Conservation (phyloP, 768 basidiomycete species). For the Kockovaella imperatae region DNA sequence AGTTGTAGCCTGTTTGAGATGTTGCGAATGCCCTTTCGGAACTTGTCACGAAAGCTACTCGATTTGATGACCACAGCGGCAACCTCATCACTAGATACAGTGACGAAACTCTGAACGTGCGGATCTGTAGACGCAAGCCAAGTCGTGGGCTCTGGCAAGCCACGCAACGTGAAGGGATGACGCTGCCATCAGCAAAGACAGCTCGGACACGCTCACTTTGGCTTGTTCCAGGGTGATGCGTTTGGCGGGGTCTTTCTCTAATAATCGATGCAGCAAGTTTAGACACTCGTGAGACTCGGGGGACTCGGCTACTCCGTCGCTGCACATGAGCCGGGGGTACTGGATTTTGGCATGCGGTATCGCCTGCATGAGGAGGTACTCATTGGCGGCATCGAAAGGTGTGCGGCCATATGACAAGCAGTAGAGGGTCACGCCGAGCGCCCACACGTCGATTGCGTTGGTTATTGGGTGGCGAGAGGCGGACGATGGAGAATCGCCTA, state of each 20-base stretch:
- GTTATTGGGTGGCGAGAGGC: conserved; percentile 54
- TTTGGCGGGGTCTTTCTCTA: conserved; percentile 68
- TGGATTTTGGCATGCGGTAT: conserved; percentile 72
- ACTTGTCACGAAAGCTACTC: conserved; percentile 29
- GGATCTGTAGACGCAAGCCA: conserved; percentile 66
- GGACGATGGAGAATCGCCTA: conserved; percentile 17
- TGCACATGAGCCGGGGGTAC: conserved; percentile 62
- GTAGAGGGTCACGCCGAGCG: conserved; percentile 89
- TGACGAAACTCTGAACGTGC: conserved; percentile 50
- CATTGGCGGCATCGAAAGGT: conserved; percentile 65
- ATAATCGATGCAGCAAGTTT: conserved; percentile 61
- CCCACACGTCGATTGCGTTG: conserved; percentile 96
- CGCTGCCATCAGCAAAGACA: conserved; percentile 28
- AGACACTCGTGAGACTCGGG: conserved; percentile 59
- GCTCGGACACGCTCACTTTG: conserved; percentile 54
- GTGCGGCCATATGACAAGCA: conserved; percentile 82
- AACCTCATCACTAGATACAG: conserved; percentile 69
- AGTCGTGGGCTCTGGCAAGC: conserved; percentile 56
- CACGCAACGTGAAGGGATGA: conserved; percentile 50
- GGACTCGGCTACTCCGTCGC: conserved; percentile 51
- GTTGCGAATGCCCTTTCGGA: conserved; percentile 38
- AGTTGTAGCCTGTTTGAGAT: conserved; percentile 31
- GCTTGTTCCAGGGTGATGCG: conserved; percentile 72
- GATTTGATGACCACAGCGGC: conserved; percentile 51
- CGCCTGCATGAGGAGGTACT: conserved; percentile 67